Evolutionary conservation across 75 land plant species (phyloP).

Genomic region (Cunninghamia lanceolata): DNA sequence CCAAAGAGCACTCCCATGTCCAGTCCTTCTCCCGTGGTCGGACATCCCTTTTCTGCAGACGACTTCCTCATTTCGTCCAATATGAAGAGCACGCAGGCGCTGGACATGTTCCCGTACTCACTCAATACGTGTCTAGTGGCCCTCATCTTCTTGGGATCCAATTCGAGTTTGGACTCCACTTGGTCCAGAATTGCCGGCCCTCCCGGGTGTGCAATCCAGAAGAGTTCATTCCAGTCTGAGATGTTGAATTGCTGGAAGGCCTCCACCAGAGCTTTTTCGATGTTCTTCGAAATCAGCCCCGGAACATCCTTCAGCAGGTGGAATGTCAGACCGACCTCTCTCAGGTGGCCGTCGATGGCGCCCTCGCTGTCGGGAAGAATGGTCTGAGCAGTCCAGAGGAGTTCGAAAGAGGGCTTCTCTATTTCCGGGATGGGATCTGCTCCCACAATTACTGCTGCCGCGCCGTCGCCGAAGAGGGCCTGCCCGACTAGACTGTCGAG

Average conservation of each 20-base stretch:
- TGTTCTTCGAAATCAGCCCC: constrained; percentile 45
- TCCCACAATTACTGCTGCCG: constrained; percentile 48
- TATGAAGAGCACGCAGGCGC: constrained; percentile 38
- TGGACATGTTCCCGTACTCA: constrained; percentile 41
- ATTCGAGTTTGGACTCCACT: constrained; percentile 22
- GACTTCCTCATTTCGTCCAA: constrained; percentile 27
- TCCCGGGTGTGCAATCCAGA: constrained; percentile 26
- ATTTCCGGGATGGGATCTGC: constrained; percentile 33
- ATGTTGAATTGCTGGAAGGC: constrained; percentile 11
- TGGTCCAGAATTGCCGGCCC: constrained; percentile 32
- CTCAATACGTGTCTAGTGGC: constrained; percentile 20
- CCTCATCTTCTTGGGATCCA: constrained; percentile 33
- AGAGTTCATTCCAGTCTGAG: not conserved
- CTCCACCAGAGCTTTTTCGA: constrained; percentile 31
- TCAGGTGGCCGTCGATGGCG: constrained; percentile 41
- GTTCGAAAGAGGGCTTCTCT: constrained; percentile 39
- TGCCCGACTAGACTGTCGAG: constrained; percentile 49
- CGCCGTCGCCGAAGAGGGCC: constrained; percentile 59
- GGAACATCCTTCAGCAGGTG: constrained; percentile 51
- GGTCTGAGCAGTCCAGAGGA: constrained; percentile 29
- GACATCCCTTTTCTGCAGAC: constrained; percentile 6
- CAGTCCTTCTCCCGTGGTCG: constrained; percentile 31
- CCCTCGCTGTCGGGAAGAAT: constrained; percentile 37
- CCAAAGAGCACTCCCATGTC: constrained; percentile 36
- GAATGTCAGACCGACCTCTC: constrained; percentile 49